Evolutionary conservation across 73 alveolate genomes (phyloP), one percentile per base, ranked within the genome.

Genomic region (Tetrahymena borealis): DNA sequence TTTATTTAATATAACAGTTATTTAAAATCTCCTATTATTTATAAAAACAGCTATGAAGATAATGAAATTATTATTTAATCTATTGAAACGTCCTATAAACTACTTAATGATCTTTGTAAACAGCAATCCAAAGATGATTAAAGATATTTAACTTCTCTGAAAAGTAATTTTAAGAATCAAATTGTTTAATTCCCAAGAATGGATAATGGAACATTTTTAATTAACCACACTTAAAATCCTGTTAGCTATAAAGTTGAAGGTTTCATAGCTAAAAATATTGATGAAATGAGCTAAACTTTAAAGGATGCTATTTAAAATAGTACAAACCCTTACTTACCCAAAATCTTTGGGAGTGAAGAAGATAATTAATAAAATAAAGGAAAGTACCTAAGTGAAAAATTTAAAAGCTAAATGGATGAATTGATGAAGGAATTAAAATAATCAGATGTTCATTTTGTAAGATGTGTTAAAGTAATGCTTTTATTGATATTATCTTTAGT

Each of bases 211-310:
- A 94, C 78, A 24, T 97, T 97, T 92, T 95, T 90, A 24, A 96
- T 95, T 91, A 78, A 96, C 37, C 99, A 95, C 91, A 96, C 98
- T 36, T 98, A 99, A 11, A 98, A 96, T 95, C 98, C 94, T 33
- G 99, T 98, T 0, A 97, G 93, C 78, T 98, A 98, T 94, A 93
- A 96, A 32, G 92, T 94, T 36, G 96, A 94, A 79, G 96, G 97
- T 36, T 98, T 98, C 94, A 96, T 98, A 28, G 99, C 96, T 11
- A 98, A 97, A 95, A 98, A 98, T 93, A 96, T 95, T 40, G 99
- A 98, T 94, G 98, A 97, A 78, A 91, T 98, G 40, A 93, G 91
- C 79, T 79, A 93, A 33, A 39, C 90, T 15, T 35, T 93, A n/a
- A 79, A 93, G 79, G 92, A 79, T 33, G 38, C 38, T 12, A 38